Percentiles rank a stretch among this genome's conserved stretches.
Evolutionary conservation across 805 yeast genomes (phyloP).

Genomic region (Lipomyces anomalus): DNA sequence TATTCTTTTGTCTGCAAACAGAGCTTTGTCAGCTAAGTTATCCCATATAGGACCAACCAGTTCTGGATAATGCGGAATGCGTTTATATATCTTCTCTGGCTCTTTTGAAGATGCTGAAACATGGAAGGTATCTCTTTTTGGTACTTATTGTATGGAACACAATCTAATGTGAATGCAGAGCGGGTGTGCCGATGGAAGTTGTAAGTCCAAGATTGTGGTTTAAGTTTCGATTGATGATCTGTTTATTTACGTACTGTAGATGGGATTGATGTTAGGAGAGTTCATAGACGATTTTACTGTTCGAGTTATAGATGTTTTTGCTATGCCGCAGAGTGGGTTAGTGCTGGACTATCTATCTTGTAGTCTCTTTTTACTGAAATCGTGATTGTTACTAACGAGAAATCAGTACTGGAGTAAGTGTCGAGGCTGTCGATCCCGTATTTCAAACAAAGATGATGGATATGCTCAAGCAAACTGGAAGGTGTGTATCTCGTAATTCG

Average conservation of each 20-base stretch:
- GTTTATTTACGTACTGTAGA: constrained; percentile 31
- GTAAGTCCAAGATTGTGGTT: constrained; percentile 15
- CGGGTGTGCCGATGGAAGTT: constrained; percentile 69
- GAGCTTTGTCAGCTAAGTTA: not conserved
- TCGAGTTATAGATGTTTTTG: constrained; percentile 95
- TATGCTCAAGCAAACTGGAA: constrained; percentile 96
- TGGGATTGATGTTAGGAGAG: constrained; percentile 99
- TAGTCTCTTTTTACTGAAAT: not conserved
- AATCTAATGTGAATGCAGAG: constrained; percentile 26
- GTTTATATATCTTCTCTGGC: constrained; percentile 96
- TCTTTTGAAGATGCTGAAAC: constrained; percentile 90
- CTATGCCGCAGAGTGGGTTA: constrained; percentile 87
- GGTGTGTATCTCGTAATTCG: constrained; percentile 6
- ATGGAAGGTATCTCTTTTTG: constrained; percentile 53
- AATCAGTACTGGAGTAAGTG: constrained; percentile 94
- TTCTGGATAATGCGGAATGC: constrained; percentile 81
- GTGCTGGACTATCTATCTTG: constrained; percentile 1
- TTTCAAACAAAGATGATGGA: constrained; percentile 99
- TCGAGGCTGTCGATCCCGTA: constrained; percentile 98
- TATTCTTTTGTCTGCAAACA: not conserved
- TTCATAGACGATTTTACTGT: constrained; percentile 96
- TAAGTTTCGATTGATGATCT: not conserved
- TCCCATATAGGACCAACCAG: constrained; percentile 18
- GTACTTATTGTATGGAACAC: constrained; percentile 46
- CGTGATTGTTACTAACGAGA: not conserved